phyloP scores from a whole-genome alignment of 2,329 filamentous ascomycete genomes.

The Fusarium secorum region DNA sequence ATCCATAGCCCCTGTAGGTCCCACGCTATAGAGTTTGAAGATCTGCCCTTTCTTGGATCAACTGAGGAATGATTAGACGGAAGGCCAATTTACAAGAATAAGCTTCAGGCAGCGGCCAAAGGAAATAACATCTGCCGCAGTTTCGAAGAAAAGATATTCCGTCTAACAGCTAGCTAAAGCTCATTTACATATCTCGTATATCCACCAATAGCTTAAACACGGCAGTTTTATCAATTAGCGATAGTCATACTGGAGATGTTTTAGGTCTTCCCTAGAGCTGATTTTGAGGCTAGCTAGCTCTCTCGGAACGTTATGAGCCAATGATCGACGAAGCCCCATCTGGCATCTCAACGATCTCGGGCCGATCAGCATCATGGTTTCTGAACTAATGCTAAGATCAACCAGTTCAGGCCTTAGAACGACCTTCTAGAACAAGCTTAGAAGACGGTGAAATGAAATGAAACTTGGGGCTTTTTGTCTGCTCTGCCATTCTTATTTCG shows the following conservation, averaged over 20 bases:
- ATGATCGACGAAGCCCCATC: background rate
- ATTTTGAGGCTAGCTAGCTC: background rate
- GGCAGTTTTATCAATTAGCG: background rate
- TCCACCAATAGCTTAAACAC: rapidly evolving
- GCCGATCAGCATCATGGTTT: background rate
- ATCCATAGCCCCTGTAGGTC: too few relatives aligned
- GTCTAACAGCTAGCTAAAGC: background rate
- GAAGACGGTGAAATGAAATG: rapidly evolving
- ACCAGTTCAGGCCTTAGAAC: rapidly evolving
- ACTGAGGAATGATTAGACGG: rapidly evolving
- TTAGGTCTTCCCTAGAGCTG: background rate
- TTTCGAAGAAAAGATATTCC: rapidly evolving
- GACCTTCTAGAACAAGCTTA: background rate
- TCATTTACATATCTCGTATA: background rate
- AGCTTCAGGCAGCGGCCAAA: background rate
- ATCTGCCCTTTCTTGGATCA: rapidly evolving
- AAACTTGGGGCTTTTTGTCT: rapidly evolving
- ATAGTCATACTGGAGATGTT: background rate
- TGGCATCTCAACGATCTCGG: background rate
- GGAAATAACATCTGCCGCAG: rapidly evolving
- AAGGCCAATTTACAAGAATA: background rate
- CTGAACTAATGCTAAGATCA: rapidly evolving
- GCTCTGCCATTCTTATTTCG: rapidly evolving
- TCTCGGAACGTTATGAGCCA: background rate
- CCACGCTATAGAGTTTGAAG: background rate